These are phyloP conservation scores for Jimgerdemannia flammicorona DNA, from an alignment of 192 early-diverging fungal genomes.

Conservation along the genomic window DNA sequence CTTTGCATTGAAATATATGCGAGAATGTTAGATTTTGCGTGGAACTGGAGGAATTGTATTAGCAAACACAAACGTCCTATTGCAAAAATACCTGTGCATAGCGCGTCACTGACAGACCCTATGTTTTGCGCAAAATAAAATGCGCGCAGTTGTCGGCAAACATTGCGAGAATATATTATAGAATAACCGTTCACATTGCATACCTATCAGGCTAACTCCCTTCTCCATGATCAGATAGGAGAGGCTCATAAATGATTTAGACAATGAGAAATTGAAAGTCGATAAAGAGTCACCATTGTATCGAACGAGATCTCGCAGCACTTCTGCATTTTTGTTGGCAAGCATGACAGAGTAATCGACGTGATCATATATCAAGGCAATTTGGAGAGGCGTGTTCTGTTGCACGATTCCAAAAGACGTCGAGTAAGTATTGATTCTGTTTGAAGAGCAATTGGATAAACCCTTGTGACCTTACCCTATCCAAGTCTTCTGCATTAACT, in stretches of 20 bases:
- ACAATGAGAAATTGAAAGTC: conserved; percentile 33
- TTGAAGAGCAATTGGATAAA: not conserved
- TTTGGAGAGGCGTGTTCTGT: conserved; percentile 40
- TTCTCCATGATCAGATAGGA: conserved; percentile 47
- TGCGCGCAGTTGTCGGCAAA: not conserved
- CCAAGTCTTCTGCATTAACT: conserved; percentile 22
- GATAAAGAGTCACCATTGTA: conserved; percentile 21
- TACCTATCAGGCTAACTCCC: conserved; percentile 26
- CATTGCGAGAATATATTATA: not conserved
- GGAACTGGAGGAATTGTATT: too few relatives aligned
- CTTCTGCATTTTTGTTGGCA: conserved; percentile 30
- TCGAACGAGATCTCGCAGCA: conserved; percentile 19
- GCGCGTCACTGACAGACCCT: conserved; percentile 32
- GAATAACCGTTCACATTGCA: not conserved
- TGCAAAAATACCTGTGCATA: conserved; percentile 23
- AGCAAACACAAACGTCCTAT: too few relatives aligned
- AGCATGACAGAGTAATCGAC: conserved; percentile 48
- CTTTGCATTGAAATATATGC: conserved; percentile 5
- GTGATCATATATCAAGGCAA: conserved; percentile 35
- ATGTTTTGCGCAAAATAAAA: not conserved
- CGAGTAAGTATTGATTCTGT: not conserved
- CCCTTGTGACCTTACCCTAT: conserved; percentile 20
- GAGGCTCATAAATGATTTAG: conserved; percentile 38
- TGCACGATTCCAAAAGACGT: not conserved
- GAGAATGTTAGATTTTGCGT: not conserved